Evolutionary conservation across 345 rosid genomes (phyloP).

Genomic region (Bruguiera parviflora): DNA sequence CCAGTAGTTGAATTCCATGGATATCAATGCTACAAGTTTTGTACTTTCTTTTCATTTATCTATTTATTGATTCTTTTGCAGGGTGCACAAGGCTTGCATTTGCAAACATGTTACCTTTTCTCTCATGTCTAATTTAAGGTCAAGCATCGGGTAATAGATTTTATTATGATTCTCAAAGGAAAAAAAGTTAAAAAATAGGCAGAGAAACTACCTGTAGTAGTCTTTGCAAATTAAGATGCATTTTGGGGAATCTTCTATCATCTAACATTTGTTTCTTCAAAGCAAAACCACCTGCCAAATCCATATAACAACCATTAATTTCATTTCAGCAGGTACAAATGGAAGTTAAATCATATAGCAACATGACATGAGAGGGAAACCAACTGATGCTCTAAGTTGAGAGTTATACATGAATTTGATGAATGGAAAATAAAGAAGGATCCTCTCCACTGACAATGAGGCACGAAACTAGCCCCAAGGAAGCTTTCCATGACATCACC

Average conservation of each 20-base stretch:
- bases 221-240: constrained; percentile 92
- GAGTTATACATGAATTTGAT: too few species aligned
- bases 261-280: constrained; percentile 91
- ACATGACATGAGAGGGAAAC: not conserved
- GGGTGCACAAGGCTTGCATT: not conserved
- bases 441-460: too few species aligned
- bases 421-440: too few species aligned
- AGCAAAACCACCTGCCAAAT: constrained; percentile 66
- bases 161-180: not conserved
- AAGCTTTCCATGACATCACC: too few species aligned
- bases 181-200: not conserved
- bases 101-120: not conserved
- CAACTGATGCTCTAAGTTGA: too few species aligned
- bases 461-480: too few species aligned
- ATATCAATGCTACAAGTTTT: not conserved
- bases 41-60: not conserved
- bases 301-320: not conserved
- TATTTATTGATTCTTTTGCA: not conserved
- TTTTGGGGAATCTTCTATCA: constrained; percentile 85
- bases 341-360: constrained; percentile 5
- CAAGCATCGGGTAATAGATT: not conserved
- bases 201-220: constrained; percentile 68
- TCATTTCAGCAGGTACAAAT: not conserved
- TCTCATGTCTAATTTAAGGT: too few species aligned
- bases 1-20: not conserved